These are phyloP conservation scores for Paulownia fortunei DNA, from an alignment of 257 asterid species.

Conservation along the genomic window DNA sequence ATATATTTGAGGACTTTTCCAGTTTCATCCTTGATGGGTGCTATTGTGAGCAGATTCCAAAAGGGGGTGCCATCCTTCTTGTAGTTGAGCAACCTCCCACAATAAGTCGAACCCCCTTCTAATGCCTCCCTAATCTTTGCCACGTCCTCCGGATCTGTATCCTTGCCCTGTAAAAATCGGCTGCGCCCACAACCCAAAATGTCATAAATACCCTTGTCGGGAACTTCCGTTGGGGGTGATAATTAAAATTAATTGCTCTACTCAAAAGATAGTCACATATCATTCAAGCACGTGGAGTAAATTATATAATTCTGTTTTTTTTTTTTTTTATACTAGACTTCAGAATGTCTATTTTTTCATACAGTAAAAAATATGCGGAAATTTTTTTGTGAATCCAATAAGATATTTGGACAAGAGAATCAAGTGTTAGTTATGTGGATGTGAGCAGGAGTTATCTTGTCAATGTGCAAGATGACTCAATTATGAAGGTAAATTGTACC, in stretches of 20 bases:
- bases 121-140: constrained; percentile 84
- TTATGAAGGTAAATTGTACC: constrained; percentile 57
- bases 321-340: no score
- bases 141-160: constrained; percentile 83
- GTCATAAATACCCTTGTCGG: background rate
- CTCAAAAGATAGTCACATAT: no score
- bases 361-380: no score
- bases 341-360: no score
- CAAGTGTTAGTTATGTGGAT: no score
- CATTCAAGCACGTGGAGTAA: no score
- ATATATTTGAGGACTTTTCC: constrained; percentile 90
- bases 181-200: constrained; percentile 46
- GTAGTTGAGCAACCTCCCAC: constrained; percentile 93
- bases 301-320: no score
- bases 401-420: no score
- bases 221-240: no score
- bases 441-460: no score
- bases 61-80: constrained; percentile 96
- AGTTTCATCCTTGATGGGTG: constrained; percentile 92
- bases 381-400: no score
- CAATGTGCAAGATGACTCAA: no score
- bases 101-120: constrained; percentile 62
- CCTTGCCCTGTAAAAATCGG: constrained; percentile 91
- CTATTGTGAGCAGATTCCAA: constrained; percentile 94
- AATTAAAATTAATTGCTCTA: background rate